Percentiles rank a stretch among this genome's conserved stretches.
Evolutionary conservation across 2,329 filamentous ascomycete species (phyloP).

Genomic region (Alternaria gansuensis): DNA sequence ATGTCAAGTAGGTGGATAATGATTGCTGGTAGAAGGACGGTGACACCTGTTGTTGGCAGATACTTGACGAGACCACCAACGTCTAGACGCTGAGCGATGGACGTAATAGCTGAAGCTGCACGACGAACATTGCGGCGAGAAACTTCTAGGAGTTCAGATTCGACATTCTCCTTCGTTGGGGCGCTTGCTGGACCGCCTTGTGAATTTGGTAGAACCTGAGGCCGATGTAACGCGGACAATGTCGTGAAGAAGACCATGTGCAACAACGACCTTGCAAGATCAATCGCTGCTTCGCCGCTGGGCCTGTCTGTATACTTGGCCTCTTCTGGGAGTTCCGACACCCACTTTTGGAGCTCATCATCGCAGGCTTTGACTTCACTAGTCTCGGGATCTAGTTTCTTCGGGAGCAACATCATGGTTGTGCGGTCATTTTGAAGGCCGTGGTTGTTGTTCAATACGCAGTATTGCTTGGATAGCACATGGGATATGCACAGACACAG

Average conservation of each 20-base stretch:
- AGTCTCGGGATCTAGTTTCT: conserved; percentile 83
- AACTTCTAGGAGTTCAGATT: conserved; percentile 77
- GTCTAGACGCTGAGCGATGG: conserved; percentile 80
- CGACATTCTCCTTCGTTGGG: conserved; percentile 47
- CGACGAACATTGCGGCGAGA: conserved; percentile 84
- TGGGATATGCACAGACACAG: conserved; percentile 89
- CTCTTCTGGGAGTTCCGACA: conserved; percentile 72
- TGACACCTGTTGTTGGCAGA: conserved; percentile 88
- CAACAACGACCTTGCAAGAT: conserved; percentile 82
- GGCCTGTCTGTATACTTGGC: conserved; percentile 74
- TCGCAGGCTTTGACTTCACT: conserved; percentile 83
- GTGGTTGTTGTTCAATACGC: conserved; percentile 84
- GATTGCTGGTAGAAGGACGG: conserved; percentile 88
- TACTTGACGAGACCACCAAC: conserved; percentile 76
- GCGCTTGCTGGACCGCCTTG: conserved; percentile 61
- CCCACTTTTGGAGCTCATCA: conserved; percentile 79
- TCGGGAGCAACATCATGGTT: conserved; percentile 89
- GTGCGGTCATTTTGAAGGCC: conserved; percentile 73
- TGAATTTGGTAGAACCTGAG: conserved; percentile 83
- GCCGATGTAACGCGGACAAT: conserved; percentile 87
- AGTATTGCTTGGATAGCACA: conserved; percentile 91
- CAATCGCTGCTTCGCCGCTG: conserved; percentile 65
- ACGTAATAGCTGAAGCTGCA: conserved; percentile 84
- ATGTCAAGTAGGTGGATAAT: conserved; percentile 94
- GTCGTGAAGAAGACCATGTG: conserved; percentile 96